A percentile compares a stretch with the other conserved stretches of the same genome.
Evolutionary conservation across 2,329 filamentous ascomycete genomes (phyloP).

Genomic region (Penicillium sp.): DNA sequence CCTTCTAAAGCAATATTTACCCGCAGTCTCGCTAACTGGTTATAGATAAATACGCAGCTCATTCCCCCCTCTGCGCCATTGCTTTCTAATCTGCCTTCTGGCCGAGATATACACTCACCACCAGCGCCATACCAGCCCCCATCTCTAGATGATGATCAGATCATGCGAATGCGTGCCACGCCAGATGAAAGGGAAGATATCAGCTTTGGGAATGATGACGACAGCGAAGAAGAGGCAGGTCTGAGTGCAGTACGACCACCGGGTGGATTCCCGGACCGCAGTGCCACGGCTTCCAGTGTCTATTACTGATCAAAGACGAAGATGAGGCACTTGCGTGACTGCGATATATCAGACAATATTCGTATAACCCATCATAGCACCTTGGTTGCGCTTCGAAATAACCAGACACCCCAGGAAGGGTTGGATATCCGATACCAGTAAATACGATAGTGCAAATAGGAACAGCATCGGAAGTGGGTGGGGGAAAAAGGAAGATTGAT

Average conservation of each 20-base stretch:
- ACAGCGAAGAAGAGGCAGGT: constrained; percentile 42
- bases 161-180: constrained; percentile 61
- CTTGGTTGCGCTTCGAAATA: too few species aligned
- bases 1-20: background rate
- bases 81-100: constrained; percentile 78
- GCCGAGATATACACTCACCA: constrained; percentile 74
- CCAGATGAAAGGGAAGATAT: constrained; percentile 51
- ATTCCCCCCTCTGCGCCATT: constrained; percentile 73
- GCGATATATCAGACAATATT: background rate
- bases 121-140: constrained; percentile 69
- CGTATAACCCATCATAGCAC: too few species aligned
- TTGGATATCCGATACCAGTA: too few species aligned
- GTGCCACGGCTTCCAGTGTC: constrained; percentile 31
- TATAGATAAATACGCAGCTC: constrained; percentile 74
- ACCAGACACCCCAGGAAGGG: too few species aligned
- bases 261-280: constrained; percentile 38
- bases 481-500: constrained; percentile 21
- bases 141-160: constrained; percentile 61
- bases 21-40: constrained; percentile 2
- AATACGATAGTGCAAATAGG: background rate
- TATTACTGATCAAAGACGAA: constrained; percentile 34
- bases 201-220: constrained; percentile 43
- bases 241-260: constrained; percentile 22
- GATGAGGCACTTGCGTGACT: background rate
- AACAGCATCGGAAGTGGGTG: background rate